Evolutionary conservation across 139 green algal species (phyloP), one percentile per base, ranked within the genome.

Genomic region (Tetradesmus obliquus): DNA sequence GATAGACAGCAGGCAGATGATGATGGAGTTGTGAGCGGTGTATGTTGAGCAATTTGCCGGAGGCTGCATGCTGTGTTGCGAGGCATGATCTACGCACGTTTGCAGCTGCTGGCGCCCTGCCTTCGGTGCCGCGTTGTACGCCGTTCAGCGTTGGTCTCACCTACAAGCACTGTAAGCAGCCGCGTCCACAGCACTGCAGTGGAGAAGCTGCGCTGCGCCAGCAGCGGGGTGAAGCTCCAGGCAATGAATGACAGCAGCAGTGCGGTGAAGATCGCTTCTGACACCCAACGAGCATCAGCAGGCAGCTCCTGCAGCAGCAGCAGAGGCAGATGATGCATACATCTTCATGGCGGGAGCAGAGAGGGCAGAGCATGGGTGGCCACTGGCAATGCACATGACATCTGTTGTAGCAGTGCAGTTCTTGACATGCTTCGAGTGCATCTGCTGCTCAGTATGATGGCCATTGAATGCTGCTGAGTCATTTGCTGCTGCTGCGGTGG

Each of bases 211-310:
- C 94, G 91, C 9, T 79, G 66, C 22, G 94, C 88, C 19, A 98
- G 91, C 89, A 99, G 97, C 15, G 97, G 97, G 6, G 95, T 95
- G 86, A 99, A 97, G 45, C 91, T 94, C 97, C 97, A 99, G n/a
- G 97, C 32, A 22, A 97, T 89, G 32, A 98, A 97, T 20, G 88
- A 91, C n/a, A 95, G 88, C 82, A 98, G 95, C 32, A 98, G 82
- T 5, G 76, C 93, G 22, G 88, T 93, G 82, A 98, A 98, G 51
- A 98, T 95, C 17, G 91, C 90, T 84, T 98, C 96, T 84, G 93
- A 97, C 15, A 98, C 92, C 96, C 96, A 98, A 12, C 95, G 92
- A 8, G 95, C 92, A 8, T 93, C n/a, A 24, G 91, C 54, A 13
- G 94, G 94, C 51, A 98, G 84, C 86, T 97, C 96, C 94, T 96